phyloP scores from a whole-genome alignment of 208 protist species.

The Phytomonas sp. region DNA sequence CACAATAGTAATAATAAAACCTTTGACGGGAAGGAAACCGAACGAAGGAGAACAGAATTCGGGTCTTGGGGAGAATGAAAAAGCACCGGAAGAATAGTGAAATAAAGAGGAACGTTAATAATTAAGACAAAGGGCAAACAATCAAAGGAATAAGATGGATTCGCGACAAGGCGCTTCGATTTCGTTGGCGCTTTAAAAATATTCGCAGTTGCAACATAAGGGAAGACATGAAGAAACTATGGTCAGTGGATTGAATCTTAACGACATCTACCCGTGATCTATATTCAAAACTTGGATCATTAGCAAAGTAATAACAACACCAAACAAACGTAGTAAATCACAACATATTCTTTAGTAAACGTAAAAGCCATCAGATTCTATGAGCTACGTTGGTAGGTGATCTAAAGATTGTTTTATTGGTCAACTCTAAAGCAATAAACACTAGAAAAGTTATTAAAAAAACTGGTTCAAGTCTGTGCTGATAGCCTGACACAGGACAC shows the following conservation, averaged over 20 bases:
- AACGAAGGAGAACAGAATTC: slow-evolving; percentile 3
- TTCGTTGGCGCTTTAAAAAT: background rate
- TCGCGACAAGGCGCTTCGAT: background rate
- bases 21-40: background rate
- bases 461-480: slow-evolving; percentile 13
- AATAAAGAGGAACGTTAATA: background rate
- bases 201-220: background rate
- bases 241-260: background rate
- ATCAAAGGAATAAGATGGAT: background rate
- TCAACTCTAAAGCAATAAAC: slow-evolving; percentile 70
- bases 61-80: background rate
- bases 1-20: slow-evolving; percentile 13
- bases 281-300: slow-evolving; percentile 8
- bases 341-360: slow-evolving; percentile 41
- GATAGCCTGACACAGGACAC: slow-evolving; percentile 71
- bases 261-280: background rate
- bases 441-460: slow-evolving; percentile 41
- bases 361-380: slow-evolving; percentile 77
- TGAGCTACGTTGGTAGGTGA: slow-evolving; percentile 66
- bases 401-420: slow-evolving; percentile 73
- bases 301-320: slow-evolving; percentile 47
- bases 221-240: background rate
- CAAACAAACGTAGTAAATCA: slow-evolving; percentile 70
- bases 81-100: slow-evolving; percentile 3
- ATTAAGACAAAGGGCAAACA: background rate